These are phyloP conservation scores for Eruca vesicaria DNA, from an alignment of 441 rosid genomes.

Conservation along the genomic window DNA sequence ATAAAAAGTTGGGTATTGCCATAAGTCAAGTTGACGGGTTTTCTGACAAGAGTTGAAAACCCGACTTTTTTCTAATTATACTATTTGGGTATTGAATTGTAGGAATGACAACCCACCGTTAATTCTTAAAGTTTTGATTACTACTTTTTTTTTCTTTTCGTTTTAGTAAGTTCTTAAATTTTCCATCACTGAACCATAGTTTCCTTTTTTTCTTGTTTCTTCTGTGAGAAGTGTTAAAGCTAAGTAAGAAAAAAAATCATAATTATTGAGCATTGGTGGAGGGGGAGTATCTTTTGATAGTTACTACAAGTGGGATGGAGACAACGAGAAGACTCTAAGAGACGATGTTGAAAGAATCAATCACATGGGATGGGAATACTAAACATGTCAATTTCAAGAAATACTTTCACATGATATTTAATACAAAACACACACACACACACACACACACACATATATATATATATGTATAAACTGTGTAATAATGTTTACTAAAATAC, in stretches of 20 bases:
- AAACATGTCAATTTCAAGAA: not conserved
- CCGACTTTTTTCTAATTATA: not conserved
- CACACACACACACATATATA: too few species aligned
- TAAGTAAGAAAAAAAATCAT: not conserved
- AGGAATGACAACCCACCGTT: not conserved
- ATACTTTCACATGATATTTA: not conserved
- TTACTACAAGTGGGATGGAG: not conserved
- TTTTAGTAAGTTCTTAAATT: not conserved
- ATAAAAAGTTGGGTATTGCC: too few species aligned
- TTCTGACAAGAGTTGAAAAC: not conserved
- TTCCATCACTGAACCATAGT: not conserved
- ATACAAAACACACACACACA: too few species aligned
- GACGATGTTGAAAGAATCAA: constrained; percentile 15
- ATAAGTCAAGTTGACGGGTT: constrained; percentile 17
- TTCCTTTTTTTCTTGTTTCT: not conserved
- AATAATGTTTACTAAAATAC: not conserved
- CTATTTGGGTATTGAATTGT: not conserved
- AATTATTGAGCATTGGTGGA: not conserved
- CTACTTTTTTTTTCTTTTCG: not conserved
- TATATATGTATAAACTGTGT: too few species aligned
- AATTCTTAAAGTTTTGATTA: not conserved
- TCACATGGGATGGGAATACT: constrained; percentile 15
- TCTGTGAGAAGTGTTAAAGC: not conserved
- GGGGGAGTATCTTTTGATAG: constrained; percentile 7
- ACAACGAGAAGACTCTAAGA: constrained; percentile 24